These are phyloP conservation scores for Aspergillus sp. DNA, from an alignment of 2,329 filamentous ascomycete genomes.

Conservation along the genomic window DNA sequence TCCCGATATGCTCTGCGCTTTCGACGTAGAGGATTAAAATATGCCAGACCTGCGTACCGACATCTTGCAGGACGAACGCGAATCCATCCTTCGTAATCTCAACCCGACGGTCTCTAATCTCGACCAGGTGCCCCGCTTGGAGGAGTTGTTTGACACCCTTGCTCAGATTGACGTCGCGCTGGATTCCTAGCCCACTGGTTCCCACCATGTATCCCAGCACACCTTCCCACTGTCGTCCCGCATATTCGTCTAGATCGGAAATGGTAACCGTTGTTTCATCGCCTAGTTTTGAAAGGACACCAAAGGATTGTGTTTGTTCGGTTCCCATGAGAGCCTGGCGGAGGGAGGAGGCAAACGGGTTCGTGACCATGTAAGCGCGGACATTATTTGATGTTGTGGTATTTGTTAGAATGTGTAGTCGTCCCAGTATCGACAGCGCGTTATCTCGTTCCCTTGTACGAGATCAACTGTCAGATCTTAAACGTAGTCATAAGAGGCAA, in stretches of 20 bases:
- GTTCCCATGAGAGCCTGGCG: conserved; percentile 82
- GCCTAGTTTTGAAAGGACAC: conserved; percentile 66
- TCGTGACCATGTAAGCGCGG: conserved; percentile 67
- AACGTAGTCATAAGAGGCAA: not conserved
- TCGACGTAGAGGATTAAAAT: conserved; percentile 89
- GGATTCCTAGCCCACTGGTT: conserved; percentile 42
- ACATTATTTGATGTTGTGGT: conserved; percentile 54
- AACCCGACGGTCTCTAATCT: conserved; percentile 49
- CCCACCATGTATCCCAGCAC: conserved; percentile 91
- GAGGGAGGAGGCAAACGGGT: conserved; percentile 76
- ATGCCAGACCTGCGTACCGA: conserved; percentile 96
- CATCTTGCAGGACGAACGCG: conserved; percentile 87
- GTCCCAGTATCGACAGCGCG: conserved; percentile 70
- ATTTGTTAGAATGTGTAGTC: conserved; percentile 77
- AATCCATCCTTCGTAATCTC: conserved; percentile 90
- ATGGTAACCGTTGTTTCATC: conserved; percentile 60
- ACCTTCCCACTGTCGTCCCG: conserved; percentile 85
- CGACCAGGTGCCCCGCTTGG: conserved; percentile 72
- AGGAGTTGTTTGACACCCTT: conserved; percentile 79
- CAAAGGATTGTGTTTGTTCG: conserved; percentile 80
- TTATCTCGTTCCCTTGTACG: conserved; percentile 66
- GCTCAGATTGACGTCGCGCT: conserved; percentile 51
- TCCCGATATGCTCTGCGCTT: conserved; percentile 64
- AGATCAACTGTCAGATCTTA: not conserved
- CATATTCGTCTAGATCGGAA: conserved; percentile 73